Conservation (phyloP, 768 basidiomycete species). For the Cubamyces lactineus region DNA sequence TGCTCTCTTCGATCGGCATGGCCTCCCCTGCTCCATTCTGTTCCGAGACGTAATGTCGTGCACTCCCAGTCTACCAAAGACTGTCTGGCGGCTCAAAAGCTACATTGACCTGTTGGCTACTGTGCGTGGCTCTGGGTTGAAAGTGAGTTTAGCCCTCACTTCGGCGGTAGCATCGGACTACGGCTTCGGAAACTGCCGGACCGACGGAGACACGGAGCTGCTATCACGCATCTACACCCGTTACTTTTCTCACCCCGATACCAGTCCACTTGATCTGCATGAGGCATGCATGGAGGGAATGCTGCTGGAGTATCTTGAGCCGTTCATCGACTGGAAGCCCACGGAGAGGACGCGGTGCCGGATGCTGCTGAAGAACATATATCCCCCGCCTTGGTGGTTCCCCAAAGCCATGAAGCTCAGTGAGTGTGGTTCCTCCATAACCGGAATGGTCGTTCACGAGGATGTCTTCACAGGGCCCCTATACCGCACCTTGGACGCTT, state of each 20-base stretch:
- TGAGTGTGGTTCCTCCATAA: too few species aligned
- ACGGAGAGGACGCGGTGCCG: too few species aligned
- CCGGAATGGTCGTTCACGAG: too few species aligned
- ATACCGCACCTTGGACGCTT: too few species aligned
- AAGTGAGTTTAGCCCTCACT: background rate
- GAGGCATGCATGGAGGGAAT: conserved; percentile 39
- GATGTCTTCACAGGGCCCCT: too few species aligned
- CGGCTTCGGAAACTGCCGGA: conserved; percentile 41
- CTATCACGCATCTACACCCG: conserved; percentile 39
- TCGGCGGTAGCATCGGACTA: conserved; percentile 36
- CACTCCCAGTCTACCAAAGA: conserved; percentile 26
- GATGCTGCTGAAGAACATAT: too few species aligned
- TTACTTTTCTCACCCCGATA: conserved; percentile 34
- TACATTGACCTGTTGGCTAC: conserved; percentile 22
- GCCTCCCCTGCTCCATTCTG: background rate
- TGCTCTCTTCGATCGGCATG: conserved; percentile 4
- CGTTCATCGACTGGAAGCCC: conserved; percentile 25
- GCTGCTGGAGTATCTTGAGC: conserved; percentile 34
- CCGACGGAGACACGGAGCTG: conserved; percentile 29
- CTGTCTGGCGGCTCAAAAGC: conserved; percentile 45
- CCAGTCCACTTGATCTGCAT: conserved; percentile 41
- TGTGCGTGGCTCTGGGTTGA: too few species aligned
- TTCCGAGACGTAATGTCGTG: conserved; percentile 34
- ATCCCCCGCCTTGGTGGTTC: too few species aligned
- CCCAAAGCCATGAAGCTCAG: too few species aligned